Percentiles rank a stretch among this genome's conserved stretches.
Evolutionary conservation across 345 rosid genomes (phyloP).

Genomic region (Gossypium australe): DNA sequence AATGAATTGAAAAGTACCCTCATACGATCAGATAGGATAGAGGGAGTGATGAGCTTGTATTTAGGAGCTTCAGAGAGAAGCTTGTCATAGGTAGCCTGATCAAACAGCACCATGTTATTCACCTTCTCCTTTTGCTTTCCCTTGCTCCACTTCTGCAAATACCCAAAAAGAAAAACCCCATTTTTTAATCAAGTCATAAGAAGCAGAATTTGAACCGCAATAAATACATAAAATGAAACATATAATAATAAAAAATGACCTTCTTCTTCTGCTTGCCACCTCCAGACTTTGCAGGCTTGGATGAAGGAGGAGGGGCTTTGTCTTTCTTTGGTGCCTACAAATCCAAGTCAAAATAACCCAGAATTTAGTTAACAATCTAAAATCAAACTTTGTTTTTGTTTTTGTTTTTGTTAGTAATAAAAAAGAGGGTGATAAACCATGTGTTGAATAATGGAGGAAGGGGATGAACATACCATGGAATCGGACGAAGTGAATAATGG

Average conservation of each 20-base stretch:
- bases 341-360: not conserved
- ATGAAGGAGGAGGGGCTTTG: conserved; percentile 70
- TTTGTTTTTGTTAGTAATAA: not conserved
- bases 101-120: conserved; percentile 87
- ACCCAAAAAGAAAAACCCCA: not conserved
- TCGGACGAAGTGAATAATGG: not conserved
- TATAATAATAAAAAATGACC: conserved; percentile 24
- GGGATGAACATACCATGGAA: not conserved
- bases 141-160: conserved; percentile 75
- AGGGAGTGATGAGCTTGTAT: conserved; percentile 78
- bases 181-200: not conserved
- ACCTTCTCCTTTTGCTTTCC: conserved; percentile 94
- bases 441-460: not conserved
- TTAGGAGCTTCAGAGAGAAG: conserved; percentile 77
- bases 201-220: not conserved
- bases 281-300: conserved; percentile 68
- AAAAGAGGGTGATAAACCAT: not conserved
- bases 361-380: not conserved
- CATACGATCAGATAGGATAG: conserved; percentile 71
- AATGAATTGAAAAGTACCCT: conserved; percentile 39
- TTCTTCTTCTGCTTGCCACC: conserved; percentile 83
- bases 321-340: conserved; percentile 68
- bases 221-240: not conserved
- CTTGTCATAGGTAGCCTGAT: conserved; percentile 76
- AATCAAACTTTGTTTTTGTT: not conserved